Evolutionary conservation across 345 rosid species (phyloP), one percentile per base, ranked within the genome.

Genomic region (Luvunga scandens): DNA sequence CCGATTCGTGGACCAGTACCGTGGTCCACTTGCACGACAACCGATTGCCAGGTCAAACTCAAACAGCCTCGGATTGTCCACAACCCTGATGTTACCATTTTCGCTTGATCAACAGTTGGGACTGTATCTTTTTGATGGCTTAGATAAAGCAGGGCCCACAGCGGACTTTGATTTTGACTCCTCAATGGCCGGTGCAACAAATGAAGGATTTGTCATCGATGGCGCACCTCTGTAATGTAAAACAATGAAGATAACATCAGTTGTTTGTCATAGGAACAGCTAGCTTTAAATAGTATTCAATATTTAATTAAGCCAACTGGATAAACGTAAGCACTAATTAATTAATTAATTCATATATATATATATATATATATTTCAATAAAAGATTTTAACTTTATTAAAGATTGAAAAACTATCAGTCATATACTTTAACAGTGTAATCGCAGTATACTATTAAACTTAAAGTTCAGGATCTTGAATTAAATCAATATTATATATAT

Each of bases 1-100:
- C 98, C 93, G 50, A 95, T 95, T 7, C 99, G 91, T 1, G 99
- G 94, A 8, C 99, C 99, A 0, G 84, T 64, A 18, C 94, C 0
- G 94, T 86, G 64, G 88, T 75, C 99, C 98, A 95, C 69, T 87
- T 93, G 85, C 89, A 87, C 0, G 91, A 73, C 77, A 93, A 57
- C 19, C 90, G 86, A 34, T 81, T 89, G 80, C 56, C 74, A 71
- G 28, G 53, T 69, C 36, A 27, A 69, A 84, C 38, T 69, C 42
- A 30, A 69, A 84, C 27, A 30, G 63, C 39, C 64, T 77, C 19
- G 65, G 56, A 13, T 59, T 48, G 42, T 33, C 48, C 34, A 19
- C 50, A 59, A 3, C 45, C 7, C 60, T n/a, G 42, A 48, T 59
- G 59, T 76, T 45, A 1, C 7, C 53, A 14, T 77, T 82, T 38